Base-by-base conservation (phyloP, 495 filamentous ascomycete genomes). In the Tuber melanosporum region DNA sequence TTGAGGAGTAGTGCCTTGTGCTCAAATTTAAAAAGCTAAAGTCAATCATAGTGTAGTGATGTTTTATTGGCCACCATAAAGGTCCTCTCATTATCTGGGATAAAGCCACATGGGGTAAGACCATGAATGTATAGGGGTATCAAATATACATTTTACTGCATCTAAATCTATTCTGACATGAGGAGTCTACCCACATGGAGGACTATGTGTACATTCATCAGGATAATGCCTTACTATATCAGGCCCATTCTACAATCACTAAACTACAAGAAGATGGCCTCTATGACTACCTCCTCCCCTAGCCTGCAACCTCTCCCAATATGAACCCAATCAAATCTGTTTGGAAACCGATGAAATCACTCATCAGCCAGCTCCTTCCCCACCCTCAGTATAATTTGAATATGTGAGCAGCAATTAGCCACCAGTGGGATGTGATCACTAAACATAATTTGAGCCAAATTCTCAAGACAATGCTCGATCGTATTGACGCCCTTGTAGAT, bases 21-120 rank as follows among this genome's bases (percentile, higher is more conserved):
- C 71, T 43, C 20, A 75, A 75, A 73, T 78, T 78, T 36, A 52
- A 49, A 14, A 76, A 78, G 44, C 39, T 42, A 19, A 36, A 43
- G n/a, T 72, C 73, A 19, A 70, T 76, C 32, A 76, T 76, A 43
- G 74, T 78, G 8, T 76, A 41, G 74, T 57, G 44, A 32, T 71
- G 45, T 44, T 72, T 74, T 32, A n/a, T n/a, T n/a, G n/a, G n/a
- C n/a, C n/a, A n/a, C n/a, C n/a, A n/a, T n/a, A n/a, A n/a, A n/a
- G n/a, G 39, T 26, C 36, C 32, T 49, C 20, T 20, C 5, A 17
- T 66, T 66, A 41, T 74, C 20, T 57, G 49, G 32, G 15, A 52
- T 52, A 52, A 22, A 22, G 47, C 19, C 1, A 7, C 20, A 2
- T 52, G 20, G 47, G 20, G 47, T 20, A 52, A 52, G 47, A 52